Percentiles rank a stretch among this genome's conserved stretches.
Evolutionary conservation across 2,329 filamentous ascomycete genomes (phyloP).

Genomic region (Calonectria pseudoreteaudii): DNA sequence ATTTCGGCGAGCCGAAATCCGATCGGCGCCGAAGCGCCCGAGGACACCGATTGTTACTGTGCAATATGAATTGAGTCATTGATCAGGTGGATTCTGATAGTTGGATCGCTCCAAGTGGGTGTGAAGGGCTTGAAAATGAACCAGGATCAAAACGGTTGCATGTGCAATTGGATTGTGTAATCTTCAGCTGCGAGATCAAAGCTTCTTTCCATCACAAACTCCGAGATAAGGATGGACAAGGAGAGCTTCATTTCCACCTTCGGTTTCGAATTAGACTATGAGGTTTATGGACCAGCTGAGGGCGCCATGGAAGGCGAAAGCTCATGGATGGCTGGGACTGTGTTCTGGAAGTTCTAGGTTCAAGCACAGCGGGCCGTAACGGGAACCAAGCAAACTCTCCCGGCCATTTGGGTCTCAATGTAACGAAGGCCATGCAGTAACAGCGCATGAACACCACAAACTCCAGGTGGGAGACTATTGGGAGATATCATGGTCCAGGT

Average conservation of each 20-base stretch:
- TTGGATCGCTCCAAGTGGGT: neutral
- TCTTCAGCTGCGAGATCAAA: neutral
- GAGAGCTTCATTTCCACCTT: neutral
- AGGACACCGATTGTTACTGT: neutral
- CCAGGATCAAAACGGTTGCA: slow-evolving; percentile 13
- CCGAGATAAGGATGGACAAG: neutral
- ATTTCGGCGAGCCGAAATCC: neutral
- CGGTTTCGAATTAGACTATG: neutral
- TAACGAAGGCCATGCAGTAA: slow-evolving; percentile 25
- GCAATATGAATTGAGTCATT: neutral
- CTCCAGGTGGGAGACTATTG: neutral
- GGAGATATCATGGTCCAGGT: neutral
- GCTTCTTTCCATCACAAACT: neutral
- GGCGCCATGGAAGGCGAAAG: neutral
- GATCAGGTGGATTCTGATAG: neutral
- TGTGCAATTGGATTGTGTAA: neutral
- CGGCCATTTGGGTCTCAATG: slow-evolving; percentile 12
- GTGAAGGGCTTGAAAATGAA: neutral
- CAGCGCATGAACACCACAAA: slow-evolving; percentile 21
- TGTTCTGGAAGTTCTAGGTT: neutral
- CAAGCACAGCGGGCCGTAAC: neutral
- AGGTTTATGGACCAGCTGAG: neutral
- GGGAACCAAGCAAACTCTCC: slow-evolving; percentile 3
- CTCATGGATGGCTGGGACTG: neutral
- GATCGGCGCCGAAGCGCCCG: slow-evolving; percentile 10